Evolutionary conservation across 163 green algal species (phyloP).

Genomic region (Picocystis sp.): DNA sequence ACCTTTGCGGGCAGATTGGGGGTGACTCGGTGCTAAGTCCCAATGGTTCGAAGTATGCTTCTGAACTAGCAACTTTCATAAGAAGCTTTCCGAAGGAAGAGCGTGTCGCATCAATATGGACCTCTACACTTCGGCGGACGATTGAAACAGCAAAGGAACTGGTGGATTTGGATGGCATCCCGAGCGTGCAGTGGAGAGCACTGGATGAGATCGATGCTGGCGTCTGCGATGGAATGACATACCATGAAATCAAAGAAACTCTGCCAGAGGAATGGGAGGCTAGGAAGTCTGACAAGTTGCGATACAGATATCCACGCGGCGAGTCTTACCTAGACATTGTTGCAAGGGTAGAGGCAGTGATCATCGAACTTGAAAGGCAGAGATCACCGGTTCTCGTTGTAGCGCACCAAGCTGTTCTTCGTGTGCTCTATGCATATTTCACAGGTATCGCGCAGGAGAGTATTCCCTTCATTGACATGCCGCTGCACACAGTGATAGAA

Average conservation of each 20-base stretch:
- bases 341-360: slow-evolving; percentile 67
- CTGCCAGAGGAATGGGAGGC: slow-evolving; percentile 62
- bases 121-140: slow-evolving; percentile 70
- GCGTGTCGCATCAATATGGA: slow-evolving; percentile 61
- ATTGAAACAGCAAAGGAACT: slow-evolving; percentile 67
- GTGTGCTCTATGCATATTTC: slow-evolving; percentile 51
- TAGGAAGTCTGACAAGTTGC: slow-evolving; percentile 69
- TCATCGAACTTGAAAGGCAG: slow-evolving; percentile 73
- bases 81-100: slow-evolving; percentile 16
- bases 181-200: slow-evolving; percentile 75
- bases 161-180: slow-evolving; percentile 22
- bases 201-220: slow-evolving; percentile 66
- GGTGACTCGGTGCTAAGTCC: slow-evolving; percentile 44
- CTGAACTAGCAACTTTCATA: slow-evolving; percentile 49
- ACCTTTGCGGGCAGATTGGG: slow-evolving; percentile 45
- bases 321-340: slow-evolving; percentile 87
- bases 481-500: slow-evolving; percentile 55
- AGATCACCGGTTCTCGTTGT: slow-evolving; percentile 54
- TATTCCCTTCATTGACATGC: slow-evolving; percentile 42
- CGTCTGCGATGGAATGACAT: slow-evolving; percentile 74
- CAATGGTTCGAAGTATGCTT: slow-evolving; percentile 44
- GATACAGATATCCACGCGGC: slow-evolving; percentile 77
- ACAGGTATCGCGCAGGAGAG: slow-evolving; percentile 19
- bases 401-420: slow-evolving; percentile 63
- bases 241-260: slow-evolving; percentile 49